Base-by-base conservation (phyloP, 495 filamentous ascomycete species). In the Penicillium riverlandense region DNA sequence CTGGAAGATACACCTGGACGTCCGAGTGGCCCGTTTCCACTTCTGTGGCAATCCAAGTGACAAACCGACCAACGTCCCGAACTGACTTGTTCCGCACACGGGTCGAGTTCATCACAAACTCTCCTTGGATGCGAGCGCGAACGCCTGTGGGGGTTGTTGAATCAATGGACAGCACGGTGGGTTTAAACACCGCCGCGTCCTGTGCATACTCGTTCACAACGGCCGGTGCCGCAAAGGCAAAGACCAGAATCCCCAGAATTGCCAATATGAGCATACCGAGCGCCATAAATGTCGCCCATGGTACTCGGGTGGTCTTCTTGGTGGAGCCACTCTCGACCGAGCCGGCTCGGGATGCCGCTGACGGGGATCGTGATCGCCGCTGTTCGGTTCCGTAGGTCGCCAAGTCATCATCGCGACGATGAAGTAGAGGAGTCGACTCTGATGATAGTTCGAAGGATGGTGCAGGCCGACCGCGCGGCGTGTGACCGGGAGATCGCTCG, bases 171-270 rank as follows among this genome's bases (percentile, higher is more conserved):
- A 98, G 66, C 54, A 80, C 80, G 2, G 81, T 86, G 0, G 92
- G 83, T 49, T 90, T 78, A 50, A 97, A 78, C 5, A 90, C 78
- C 14, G 82, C 71, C 5, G 92, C 90, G 59, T 92, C 72, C 57
- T 86, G 80, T 7, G 83, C 86, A 62, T 98, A 98, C 57, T 85
- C 77, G 59, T 94, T 82, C 13, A 91, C 78, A 6, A 83, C 76
- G 22, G 80, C 80, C 3, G 92, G 91, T 2, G 83, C 80, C 39
- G 92, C 75, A 68, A 96, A 94, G 1, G 80, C 89, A 57, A 75
- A 77, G 22, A 75, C 65, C 32, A 84, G 50, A 37, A 79, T 74
- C 0, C 50, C 48, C 32, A 83, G 44, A n/a, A 78, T 53, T 1
- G 62, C 56, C 5, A 67, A 41, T 29, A 62, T 73, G 15, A 88